Evolutionary conservation across 2,329 filamentous ascomycete genomes (phyloP), one percentile per base, ranked within the genome.

Genomic region (Phoma sp.): DNA sequence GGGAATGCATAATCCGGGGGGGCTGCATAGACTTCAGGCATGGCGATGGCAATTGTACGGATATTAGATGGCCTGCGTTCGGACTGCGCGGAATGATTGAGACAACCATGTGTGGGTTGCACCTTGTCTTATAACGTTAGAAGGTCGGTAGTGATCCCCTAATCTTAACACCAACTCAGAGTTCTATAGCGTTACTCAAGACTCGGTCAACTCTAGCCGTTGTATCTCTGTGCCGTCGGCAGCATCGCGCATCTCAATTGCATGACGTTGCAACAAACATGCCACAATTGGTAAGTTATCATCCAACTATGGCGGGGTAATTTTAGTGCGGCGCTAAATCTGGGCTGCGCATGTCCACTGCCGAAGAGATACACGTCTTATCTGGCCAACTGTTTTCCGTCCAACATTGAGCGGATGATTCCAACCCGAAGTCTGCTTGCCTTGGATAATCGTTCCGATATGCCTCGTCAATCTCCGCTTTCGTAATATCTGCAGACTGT

Each of bases 1-100:
- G 65, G 59, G 34, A 69, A 68, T 32, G 67, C 65, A 46, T 65
- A 72, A 36, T 67, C 63, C 5, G 60, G 59, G 2, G 65, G 62
- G 23, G 61, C 66, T 28, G 57, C 48, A 40, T 62, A 72, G 30
- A 68, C 56, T 49, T 65, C 61, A 46, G 68, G 65, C 65, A 67
- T 70, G 28, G 17, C 45, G 40, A 14, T 28, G 5, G n/a, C 6
- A 2, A 14, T n/a, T n/a, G n/a, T n/a, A n/a, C n/a, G n/a, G n/a
- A n/a, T n/a, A n/a, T n/a, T n/a, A n/a, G n/a, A n/a, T n/a, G n/a
- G n/a, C n/a, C n/a, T n/a, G n/a, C n/a, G n/a, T n/a, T n/a, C n/a
- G n/a, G 7, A 5, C 7, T 7, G 5, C 7, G 28, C 5, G 3
- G 7, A 7, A 17, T 7, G 29, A 15, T 29, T 25, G 40, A 25